Base-by-base conservation (phyloP, 768 basidiomycete genomes). In the Rhodocollybia butyracea region DNA sequence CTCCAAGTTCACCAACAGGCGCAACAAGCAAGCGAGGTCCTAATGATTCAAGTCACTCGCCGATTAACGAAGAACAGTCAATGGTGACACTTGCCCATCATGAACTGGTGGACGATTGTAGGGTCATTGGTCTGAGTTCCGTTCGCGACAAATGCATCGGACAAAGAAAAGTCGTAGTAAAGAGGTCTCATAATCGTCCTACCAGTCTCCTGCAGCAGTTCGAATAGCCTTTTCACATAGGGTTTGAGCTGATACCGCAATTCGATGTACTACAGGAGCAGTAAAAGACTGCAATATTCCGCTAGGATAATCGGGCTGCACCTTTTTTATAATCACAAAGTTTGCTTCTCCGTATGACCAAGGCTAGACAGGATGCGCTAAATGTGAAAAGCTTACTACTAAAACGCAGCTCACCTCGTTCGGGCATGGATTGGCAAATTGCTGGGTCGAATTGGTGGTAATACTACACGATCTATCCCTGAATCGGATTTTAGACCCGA, bases 321-420 rank as follows among this genome's bases (percentile, higher is more conserved):
- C 69, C 63, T 69, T 61, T 55, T 73, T 72, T 56, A 72, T 62
- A 26, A 73, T 73, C 15, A 61, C 54, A 43, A 70, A 70, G 47
- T 73, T 73, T 0, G 65, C 70, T 39, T 64, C 67, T 11, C 71
- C 72, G 43, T 72, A 72, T 0, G 69, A 62, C 72, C 72, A 73
- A n/a, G 70, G 70, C 68, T 70, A 39, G n/a, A n/a, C 4, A 21
- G 6, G 7, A 8, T 19, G 38, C 26, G 30, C 41, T 22, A 54
- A 36, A 46, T 30, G 13, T 12, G 13, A 7, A 24, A 19, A 46
- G 24, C 17, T 21, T 29, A 32, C 1, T 27, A 32, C 17, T 32
- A 19, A 45, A 13, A 32, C 24, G 5, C 36, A n/a, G 10, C 57
- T 17, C 17, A 68, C 70, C 55, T 72, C 71, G 41, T 72, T 72